Conservation (phyloP, 78 protist genomes). For the Bodo saltans region DNA sequence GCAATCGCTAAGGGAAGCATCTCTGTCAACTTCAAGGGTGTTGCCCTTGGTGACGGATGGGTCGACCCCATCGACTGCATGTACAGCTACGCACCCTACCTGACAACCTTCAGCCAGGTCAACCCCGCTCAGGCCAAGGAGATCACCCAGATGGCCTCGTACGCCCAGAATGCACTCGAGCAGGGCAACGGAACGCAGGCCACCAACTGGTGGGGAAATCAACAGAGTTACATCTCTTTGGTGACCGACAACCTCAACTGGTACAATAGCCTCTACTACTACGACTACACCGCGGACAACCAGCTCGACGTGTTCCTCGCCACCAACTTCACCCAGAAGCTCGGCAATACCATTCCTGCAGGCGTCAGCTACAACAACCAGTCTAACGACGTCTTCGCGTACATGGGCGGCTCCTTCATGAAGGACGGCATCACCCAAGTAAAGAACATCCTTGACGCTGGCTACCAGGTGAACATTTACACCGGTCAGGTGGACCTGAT, state of each 20-base stretch:
- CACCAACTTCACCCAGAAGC: not conserved
- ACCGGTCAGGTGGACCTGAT: slow-evolving; percentile 63
- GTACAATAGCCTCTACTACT: not conserved
- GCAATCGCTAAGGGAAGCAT: not conserved
- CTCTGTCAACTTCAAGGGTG: slow-evolving; percentile 14
- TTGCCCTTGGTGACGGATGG: slow-evolving; percentile 29
- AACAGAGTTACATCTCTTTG: not conserved
- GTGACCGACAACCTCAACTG: not conserved
- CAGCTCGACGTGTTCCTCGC: not conserved
- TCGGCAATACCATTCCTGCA: not conserved
- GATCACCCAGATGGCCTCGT: not conserved
- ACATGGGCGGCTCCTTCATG: slow-evolving; percentile 3
- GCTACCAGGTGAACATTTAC: slow-evolving; percentile 46
- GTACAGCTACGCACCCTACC: not conserved
- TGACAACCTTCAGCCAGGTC: not conserved
- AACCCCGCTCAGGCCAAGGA: not conserved
- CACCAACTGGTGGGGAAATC: not conserved
- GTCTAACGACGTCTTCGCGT: not conserved
- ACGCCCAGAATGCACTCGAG: not conserved
- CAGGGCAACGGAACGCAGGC: not conserved
- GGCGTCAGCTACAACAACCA: not conserved
- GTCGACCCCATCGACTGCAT: slow-evolving; percentile 4
- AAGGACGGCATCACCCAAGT: not conserved
- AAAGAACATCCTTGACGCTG: not conserved
- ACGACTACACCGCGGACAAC: not conserved